Conservation (phyloP, 2,329 filamentous ascomycete species). For the Berkeleyomyces basicola region DNA sequence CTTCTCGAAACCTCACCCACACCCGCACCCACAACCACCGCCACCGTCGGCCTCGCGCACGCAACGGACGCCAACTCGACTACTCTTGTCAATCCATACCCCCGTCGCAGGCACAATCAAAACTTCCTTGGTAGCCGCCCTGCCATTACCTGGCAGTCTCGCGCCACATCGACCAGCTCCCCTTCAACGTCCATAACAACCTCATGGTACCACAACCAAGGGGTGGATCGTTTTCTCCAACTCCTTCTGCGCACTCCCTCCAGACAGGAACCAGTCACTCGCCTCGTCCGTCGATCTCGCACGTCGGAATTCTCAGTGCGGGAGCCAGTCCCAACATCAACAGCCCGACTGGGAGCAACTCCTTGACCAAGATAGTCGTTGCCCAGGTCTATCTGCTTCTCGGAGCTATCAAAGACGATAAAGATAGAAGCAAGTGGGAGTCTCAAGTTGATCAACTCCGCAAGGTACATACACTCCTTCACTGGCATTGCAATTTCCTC, state of each 20-base stretch:
- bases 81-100: neutral
- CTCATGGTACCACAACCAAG: constrained; percentile 43
- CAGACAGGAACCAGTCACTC: constrained; percentile 40
- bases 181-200: constrained; percentile 22
- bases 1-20: no score
- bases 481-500: neutral
- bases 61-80: neutral
- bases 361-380: constrained; percentile 81
- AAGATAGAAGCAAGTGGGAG: constrained; percentile 81
- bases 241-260: constrained; percentile 36
- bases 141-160: neutral
- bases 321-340: constrained; percentile 44
- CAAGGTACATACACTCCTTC: constrained; percentile 44
- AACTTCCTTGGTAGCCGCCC: neutral
- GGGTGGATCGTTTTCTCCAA: constrained; percentile 49
- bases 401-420: constrained; percentile 88
- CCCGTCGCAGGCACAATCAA: neutral
- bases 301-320: constrained; percentile 40
- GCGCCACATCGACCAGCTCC: constrained; percentile 17
- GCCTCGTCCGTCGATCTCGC: constrained; percentile 33
- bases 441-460: constrained; percentile 78
- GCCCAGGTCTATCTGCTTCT: constrained; percentile 90
- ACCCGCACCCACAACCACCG: no score
- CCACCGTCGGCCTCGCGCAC: no score
- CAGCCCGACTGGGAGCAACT: constrained; percentile 45